Evolutionary conservation across 805 yeast species (phyloP), one percentile per base, ranked within the genome.

Genomic region (Metschnikowia cubensis): DNA sequence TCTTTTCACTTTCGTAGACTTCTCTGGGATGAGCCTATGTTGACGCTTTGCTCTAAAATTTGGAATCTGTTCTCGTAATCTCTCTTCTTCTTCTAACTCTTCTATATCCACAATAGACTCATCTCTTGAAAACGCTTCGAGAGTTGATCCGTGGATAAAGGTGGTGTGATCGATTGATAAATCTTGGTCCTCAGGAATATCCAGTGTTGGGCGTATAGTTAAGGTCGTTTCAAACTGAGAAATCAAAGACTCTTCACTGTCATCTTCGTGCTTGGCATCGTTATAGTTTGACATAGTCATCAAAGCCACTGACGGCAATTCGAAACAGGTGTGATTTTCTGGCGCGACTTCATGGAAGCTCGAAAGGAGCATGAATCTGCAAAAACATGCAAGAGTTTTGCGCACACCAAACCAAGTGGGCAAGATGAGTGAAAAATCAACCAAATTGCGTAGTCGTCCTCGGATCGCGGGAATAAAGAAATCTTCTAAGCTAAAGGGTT

Each of bases 211-310:
- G 37, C 67, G 56, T 50, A 73, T 71, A 34, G 73, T 71, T 40
- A 74, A 63, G 0, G 77, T 74, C 3, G 77, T 71, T 56, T 74
- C 77, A 51, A 74, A 74, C 54, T 71, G 76, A 6, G 75, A 66
- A 11, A 58, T 55, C 8, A 58, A 50, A 13, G 59, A 57, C 25
- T 56, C 60, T 25, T 56, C 60, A 37, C 51, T 49, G 35, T 50
- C 55, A 18, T 50, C 53, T 29, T 55, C 58, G 17, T 53, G 52
- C 18, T 45, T 40, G 18, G 37, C 40, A 17, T 34, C 42, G n/a
- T 17, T 37, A 13, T 35, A 41, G 29, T 50, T 47, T n/a, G 37
- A 44, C 57, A 54, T 51, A 21, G n/a, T 33, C 36, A 31, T 32
- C 18, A 14, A 13, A 42, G 36, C 37, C 37, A 42, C 36, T 42